Base-by-base conservation (phyloP, 768 basidiomycete genomes). In the Sporobolomyces pararoseus region DNA sequence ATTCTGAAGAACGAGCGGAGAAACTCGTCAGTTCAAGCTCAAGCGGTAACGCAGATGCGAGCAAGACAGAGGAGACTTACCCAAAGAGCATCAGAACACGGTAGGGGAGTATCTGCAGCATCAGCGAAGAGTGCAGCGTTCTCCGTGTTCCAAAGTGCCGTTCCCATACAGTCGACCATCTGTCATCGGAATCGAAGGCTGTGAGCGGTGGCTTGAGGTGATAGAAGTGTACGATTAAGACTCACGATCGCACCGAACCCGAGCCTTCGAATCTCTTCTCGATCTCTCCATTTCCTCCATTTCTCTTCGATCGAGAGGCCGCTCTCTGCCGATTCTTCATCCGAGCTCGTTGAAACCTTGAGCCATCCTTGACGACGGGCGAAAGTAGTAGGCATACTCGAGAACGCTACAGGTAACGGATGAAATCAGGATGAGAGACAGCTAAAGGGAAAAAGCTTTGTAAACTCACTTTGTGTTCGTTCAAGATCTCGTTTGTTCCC, bases 401-500 rank as follows among this genome's bases (percentile, higher is more conserved):
- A 50, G 55, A 66, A 66, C 6, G 72, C 67, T 66, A 55, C 1
- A 2, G n/a, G 54, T 2, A 1, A 19, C 17, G 27, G 25, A 2
- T 12, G 29, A 47, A 25, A 12, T 12, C 21, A 42, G 31, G 27
- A 16, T 46, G 31, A 35, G 21, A 35, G 27, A 23, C 25, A 42
- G 27, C 31, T 44, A 42, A 21, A 35, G 44, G 31, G 60, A 31
- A 27, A 37, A n/a, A 42, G 4, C 25, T 29, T n/a, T n/a, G n/a
- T 16, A 23, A 31, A 46, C 65, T n/a, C 14, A 66, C 60, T 54
- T 52, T 73, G 68, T 4, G 65, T 69, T 21, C 68, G 39, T 44
- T 73, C 72, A 29, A 73, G 65, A 46, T 73, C 72, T 44, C 72
- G 64, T 47, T 73, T 73, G 72, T 69, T 66, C 32, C 72, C 72